phyloP scores from a whole-genome alignment of 1,284 basidiomycete genomes.

The Schizophyllum amplum region DNA sequence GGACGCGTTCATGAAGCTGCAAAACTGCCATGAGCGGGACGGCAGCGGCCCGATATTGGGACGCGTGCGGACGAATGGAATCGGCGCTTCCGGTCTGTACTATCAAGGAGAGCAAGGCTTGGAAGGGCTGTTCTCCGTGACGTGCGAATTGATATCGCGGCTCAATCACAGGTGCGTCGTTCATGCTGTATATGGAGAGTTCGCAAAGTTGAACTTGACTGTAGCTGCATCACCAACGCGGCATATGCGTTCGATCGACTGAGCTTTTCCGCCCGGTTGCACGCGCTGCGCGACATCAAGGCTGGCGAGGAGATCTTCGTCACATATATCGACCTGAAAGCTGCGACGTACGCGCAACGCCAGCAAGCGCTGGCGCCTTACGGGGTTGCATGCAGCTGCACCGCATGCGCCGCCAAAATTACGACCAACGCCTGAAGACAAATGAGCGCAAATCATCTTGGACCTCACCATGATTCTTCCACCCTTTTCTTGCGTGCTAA shows the following conservation, averaged over 20 bases:
- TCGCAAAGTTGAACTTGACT: not conserved
- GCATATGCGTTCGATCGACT: constrained; percentile 14
- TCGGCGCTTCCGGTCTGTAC: constrained; percentile 3
- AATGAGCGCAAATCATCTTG: too few relatives aligned
- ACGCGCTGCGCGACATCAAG: constrained; percentile 17
- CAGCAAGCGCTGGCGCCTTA: constrained; percentile 4
- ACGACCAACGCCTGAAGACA: too few relatives aligned
- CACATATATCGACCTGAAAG: not conserved
- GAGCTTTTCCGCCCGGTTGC: constrained; percentile 18
- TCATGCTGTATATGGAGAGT: not conserved
- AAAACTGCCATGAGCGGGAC: constrained; percentile 10
- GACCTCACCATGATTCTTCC: too few relatives aligned
- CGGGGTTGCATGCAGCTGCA: constrained; percentile 7
- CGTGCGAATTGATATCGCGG: constrained; percentile 18
- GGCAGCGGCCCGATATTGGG: constrained; percentile 8
- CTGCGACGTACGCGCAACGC: not conserved
- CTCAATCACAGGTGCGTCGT: constrained; percentile 19
- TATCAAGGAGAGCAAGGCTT: constrained; percentile 5
- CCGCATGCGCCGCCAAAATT: constrained; percentile 6
- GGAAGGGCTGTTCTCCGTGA: constrained; percentile 13
- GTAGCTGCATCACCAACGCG: constrained; percentile 17
- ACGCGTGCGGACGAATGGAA: constrained; percentile 9
- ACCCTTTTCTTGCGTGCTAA: too few relatives aligned
- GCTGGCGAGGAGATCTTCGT: constrained; percentile 19
- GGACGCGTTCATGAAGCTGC: constrained; percentile 9